Evolutionary conservation across 345 rosid genomes (phyloP), one percentile per base, ranked within the genome.

Genomic region (Hibiscus mutabilis): DNA sequence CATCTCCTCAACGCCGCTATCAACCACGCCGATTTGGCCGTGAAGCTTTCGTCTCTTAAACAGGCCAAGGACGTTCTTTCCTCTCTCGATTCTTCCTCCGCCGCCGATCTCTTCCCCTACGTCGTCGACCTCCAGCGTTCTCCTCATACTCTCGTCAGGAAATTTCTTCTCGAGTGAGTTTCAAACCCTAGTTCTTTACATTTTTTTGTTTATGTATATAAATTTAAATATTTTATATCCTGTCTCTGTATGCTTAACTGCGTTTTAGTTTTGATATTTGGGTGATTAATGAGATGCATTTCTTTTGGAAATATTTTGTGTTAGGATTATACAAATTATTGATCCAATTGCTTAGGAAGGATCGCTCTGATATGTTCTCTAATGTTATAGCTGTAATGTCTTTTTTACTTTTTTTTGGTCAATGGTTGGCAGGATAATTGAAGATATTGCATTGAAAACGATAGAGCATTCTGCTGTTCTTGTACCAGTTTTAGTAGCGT

Each of bases 41-140:
- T 91, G 25, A 94, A 88, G 89, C 87, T 94, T 33, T 91, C 97
- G 27, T 94, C 98, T 60, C 80, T 94, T 6, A 84, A 81, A 69
- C 98, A 94, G 84, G 90, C 86, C 73, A 94, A 78, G 68, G 92
- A 85, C 77, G 80, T 94, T 31, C 75, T 94, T 22, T 81, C 83
- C 37, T 85, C 97, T 55, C 69, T 84, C 69, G 91, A 86, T 49
- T 82, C 94, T 49, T 79, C 96, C 61, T 79, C 81, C 16, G 91
- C 92, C 40, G 84, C 90, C 58, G 96, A 91, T 81, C 82, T 91
- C 66, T 87, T 91, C 76, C 92, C 96, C 13, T 88, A 84, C 80
- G 78, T 91, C 75, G 86, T 79, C 12, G 96, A 89, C 74, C 94
- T 93, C 72, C 97, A 91, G 69, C 79, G 77, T 62, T 91, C 98